Base-by-base conservation (phyloP, 2,329 filamentous ascomycete species). In the Exophiala alcalophila region DNA sequence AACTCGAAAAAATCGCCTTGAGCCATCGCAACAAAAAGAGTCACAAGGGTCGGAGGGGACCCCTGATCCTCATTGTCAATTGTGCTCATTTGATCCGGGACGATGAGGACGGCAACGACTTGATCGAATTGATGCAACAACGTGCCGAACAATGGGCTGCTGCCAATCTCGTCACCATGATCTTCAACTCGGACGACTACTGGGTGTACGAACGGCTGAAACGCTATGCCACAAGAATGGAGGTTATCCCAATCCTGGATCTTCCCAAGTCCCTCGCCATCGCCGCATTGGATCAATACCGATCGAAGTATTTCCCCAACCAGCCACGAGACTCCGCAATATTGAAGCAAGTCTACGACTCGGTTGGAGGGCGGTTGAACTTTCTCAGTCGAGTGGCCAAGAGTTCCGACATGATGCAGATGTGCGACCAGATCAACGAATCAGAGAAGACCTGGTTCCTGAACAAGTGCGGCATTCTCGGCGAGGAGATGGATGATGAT, bases 181-280 rank as follows among this genome's bases (percentile, higher is more conserved):
- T 98, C 23, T 89, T 98, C 69, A 97, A 96, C 66, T 90, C 83
- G 40, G 92, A 98, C 65, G 92, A 97, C 62, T 98, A 95, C 67
- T 98, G 92, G 92, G 86, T 98, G 0, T 97, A 96, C 59, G 92
- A 98, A 64, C 79, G 90, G 10, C 70, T 98, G 38, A 96, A 96
- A 71, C 83, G 87, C 62, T 83, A 95, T 46, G 87, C 89, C 3
- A 95, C 90, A 2, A 81, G 92, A 31, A 94, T 98, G 87, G 90
- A 96, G 60, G 85, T 98, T 4, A 83, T 94, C 25, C 81, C 88
- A 6, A 82, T 98, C 28, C 76, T 78, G 4, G 92, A 98, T 63
- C 71, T 98, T 5, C 80, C 84, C 37, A 95, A 90, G 62, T 63
- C 71, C 8, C 80, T 85, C 57, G 90, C 92, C 3, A 77, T 94